Evolutionary conservation across 2,329 filamentous ascomycete genomes (phyloP).

Genomic region (Diplodia sapinea): DNA sequence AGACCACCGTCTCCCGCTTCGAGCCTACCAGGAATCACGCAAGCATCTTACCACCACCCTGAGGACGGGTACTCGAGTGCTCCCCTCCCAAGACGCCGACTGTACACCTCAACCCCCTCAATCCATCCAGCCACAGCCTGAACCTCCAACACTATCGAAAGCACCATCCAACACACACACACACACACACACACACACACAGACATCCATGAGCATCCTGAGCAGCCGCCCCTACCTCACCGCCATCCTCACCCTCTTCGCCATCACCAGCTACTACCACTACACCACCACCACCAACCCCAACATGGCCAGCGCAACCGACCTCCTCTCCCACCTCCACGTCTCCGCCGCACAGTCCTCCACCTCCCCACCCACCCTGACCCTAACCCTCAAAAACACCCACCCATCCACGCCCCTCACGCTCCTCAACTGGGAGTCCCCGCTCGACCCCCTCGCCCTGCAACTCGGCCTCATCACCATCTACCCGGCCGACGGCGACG

Average conservation of each 20-base stretch:
- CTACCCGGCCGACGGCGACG: slow-evolving; percentile 34
- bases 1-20: slow-evolving; percentile 12
- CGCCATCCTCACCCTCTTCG: slow-evolving; percentile 46
- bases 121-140: neutral
- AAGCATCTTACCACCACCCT: neutral
- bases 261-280: slow-evolving; percentile 6
- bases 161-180: slow-evolving; percentile 34
- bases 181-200: slow-evolving; percentile 33
- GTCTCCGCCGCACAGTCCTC: slow-evolving; percentile 42
- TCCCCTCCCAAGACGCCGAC: neutral
- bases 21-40: neutral
- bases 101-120: neutral
- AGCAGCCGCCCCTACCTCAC: slow-evolving; percentile 39
- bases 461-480: slow-evolving; percentile 46
- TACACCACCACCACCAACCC: slow-evolving; percentile 43
- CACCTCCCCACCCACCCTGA: slow-evolving; percentile 41
- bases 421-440: slow-evolving; percentile 50
- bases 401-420: slow-evolving; percentile 44
- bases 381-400: slow-evolving; percentile 47
- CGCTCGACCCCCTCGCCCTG: slow-evolving; percentile 47
- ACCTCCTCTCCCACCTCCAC: slow-evolving; percentile 42
- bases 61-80: slow-evolving; percentile 2
- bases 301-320: slow-evolving; percentile 42
- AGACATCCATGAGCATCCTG: slow-evolving; percentile 11
- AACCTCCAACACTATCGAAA: neutral